Evolutionary conservation across 805 yeast genomes (phyloP).

Genomic region (Saturnispora mendoncae): DNA sequence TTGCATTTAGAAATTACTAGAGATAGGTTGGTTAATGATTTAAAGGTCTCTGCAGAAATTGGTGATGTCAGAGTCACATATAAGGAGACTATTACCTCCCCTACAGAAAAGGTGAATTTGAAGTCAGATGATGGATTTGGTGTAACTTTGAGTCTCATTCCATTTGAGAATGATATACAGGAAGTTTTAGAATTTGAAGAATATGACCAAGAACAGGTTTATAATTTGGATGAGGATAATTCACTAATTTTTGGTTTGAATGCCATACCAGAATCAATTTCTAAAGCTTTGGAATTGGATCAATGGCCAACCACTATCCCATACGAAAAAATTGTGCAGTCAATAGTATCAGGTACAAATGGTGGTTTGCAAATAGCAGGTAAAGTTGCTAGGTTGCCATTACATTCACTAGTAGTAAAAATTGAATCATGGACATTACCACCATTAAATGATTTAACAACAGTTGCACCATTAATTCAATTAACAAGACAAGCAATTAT

Average conservation of each 20-base stretch:
- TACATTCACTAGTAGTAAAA: conserved; percentile 53
- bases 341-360: conserved; percentile 47
- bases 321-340: conserved; percentile 43
- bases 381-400: conserved; percentile 42
- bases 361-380: conserved; percentile 67
- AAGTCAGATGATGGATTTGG: conserved; percentile 18
- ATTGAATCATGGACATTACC: conserved; percentile 48
- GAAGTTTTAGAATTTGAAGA: conserved; percentile 17
- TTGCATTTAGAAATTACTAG: conserved; percentile 83
- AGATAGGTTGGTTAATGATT: conserved; percentile 68
- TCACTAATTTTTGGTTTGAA: conserved; percentile 30
- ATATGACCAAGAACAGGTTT: conserved; percentile 32
- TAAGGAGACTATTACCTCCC: conserved; percentile 51
- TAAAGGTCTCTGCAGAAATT: conserved; percentile 72
- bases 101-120: conserved; percentile 18
- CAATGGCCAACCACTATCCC: conserved; percentile 41
- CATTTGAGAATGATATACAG: conserved; percentile 29
- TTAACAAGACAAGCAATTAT: conserved; percentile 38
- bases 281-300: conserved; percentile 17
- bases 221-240: conserved; percentile 42
- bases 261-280: conserved; percentile 20
- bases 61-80: conserved; percentile 86
- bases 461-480: conserved; percentile 34
- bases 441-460: conserved; percentile 30
- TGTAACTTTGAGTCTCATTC: conserved; percentile 22